These are phyloP conservation scores for Fusarium torreyae DNA, from an alignment of 2,329 filamentous ascomycete species.

Conservation along the genomic window DNA sequence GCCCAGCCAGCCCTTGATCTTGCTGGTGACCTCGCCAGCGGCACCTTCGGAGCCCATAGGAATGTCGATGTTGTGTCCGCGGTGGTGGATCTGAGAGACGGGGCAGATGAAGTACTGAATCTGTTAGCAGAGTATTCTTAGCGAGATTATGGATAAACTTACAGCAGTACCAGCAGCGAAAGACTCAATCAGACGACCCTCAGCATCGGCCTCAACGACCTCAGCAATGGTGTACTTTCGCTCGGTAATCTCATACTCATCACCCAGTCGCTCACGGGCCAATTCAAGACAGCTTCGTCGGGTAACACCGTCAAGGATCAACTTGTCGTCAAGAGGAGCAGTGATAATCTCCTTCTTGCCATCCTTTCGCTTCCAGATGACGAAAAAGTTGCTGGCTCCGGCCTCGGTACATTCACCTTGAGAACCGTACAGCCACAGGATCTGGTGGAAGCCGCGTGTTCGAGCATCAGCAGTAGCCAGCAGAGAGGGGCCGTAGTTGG, in stretches of 20 bases:
- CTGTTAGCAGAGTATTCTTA: conserved; percentile 34
- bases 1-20: conserved; percentile 76
- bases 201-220: conserved; percentile 77
- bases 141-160: conserved; percentile 56
- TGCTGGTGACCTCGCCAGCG: conserved; percentile 69
- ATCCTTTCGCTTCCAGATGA: conserved; percentile 76
- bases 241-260: conserved; percentile 81
- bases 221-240: conserved; percentile 86
- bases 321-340: conserved; percentile 83
- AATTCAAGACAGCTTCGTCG: conserved; percentile 84
- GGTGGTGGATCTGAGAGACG: conserved; percentile 78
- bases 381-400: conserved; percentile 92
- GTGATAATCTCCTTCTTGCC: conserved; percentile 79
- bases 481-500: conserved; percentile 91
- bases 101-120: conserved; percentile 78
- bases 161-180: conserved; percentile 91
- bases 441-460: conserved; percentile 83
- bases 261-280: conserved; percentile 72
- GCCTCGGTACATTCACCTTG: conserved; percentile 89
- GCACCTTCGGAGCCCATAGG: conserved; percentile 68
- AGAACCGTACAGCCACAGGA: conserved; percentile 91
- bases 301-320: conserved; percentile 93
- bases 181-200: conserved; percentile 85
- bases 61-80: conserved; percentile 73
- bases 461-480: conserved; percentile 83